A percentile compares a stretch with the other conserved stretches of the same genome.
These are phyloP conservation scores for Capronia americana DNA, from an alignment of 2,329 filamentous ascomycete genomes.

Conservation along the genomic window DNA sequence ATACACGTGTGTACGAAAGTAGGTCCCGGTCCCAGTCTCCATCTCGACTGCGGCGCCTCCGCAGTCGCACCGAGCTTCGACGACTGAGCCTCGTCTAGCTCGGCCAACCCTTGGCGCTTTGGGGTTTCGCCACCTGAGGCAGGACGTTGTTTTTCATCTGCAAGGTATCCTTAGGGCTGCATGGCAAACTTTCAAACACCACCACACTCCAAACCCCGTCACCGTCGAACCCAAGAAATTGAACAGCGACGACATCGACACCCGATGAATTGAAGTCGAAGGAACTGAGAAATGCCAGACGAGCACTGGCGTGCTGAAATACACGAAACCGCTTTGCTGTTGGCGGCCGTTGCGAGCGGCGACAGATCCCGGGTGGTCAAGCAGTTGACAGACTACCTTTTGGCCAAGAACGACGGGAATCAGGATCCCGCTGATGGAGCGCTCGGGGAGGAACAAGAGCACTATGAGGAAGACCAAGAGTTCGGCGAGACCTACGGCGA, in stretches of 20 bases:
- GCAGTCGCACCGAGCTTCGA: neutral
- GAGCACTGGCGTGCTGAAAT: slow-evolving; percentile 23
- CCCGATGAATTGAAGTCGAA: neutral
- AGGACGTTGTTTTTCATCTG: neutral
- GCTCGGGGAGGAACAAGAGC: neutral
- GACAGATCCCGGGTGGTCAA: slow-evolving; percentile 23
- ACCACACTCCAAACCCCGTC: neutral
- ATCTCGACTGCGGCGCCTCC: too few species aligned
- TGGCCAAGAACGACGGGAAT: slow-evolving; percentile 1
- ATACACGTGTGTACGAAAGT: too few species aligned
- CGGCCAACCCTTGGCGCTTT: neutral
- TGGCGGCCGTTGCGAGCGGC: slow-evolving; percentile 20
- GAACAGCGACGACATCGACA: neutral
- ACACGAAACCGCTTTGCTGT: slow-evolving; percentile 19
- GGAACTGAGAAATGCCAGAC: slow-evolving; percentile 23
- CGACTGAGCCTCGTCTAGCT: neutral
- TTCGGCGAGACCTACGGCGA: neutral
- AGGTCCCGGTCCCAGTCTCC: too few species aligned
- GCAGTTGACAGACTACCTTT: slow-evolving; percentile 18
- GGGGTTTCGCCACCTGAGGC: neutral
- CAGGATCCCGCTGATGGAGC: too few species aligned
- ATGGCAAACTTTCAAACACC: neutral
- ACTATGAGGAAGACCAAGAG: neutral
- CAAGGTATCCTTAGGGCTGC: neutral
- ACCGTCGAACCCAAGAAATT: too few species aligned